phyloP scores from a whole-genome alignment of 225 moss, liverwort and hornwort genomes.

The Pleurozium schreberi region DNA sequence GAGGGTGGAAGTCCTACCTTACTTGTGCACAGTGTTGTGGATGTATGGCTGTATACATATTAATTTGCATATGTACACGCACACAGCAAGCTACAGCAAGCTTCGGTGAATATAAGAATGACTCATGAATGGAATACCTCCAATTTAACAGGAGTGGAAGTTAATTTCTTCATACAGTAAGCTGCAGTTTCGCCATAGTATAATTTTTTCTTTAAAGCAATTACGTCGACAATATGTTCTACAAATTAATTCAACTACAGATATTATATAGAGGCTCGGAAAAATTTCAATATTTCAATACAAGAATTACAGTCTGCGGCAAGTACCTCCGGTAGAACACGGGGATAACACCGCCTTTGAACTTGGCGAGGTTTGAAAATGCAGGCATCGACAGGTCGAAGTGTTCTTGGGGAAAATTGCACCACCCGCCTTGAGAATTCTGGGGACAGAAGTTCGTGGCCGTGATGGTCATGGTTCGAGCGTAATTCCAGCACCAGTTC shows the following conservation, averaged over 20 bases:
- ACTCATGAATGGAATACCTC: too few relatives aligned
- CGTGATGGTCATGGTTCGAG: conserved; percentile 10
- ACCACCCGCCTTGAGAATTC: conserved; percentile 16
- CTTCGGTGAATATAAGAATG: neutral
- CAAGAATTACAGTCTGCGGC: neutral
- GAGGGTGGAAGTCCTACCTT: neutral
- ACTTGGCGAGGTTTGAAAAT: conserved; percentile 4
- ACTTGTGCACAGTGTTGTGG: neutral
- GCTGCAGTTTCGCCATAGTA: neutral
- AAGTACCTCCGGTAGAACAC: conserved; percentile 11
- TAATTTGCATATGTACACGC: neutral
- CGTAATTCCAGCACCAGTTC: conserved; percentile 15
- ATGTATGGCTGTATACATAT: neutral
- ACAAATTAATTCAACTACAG: neutral
- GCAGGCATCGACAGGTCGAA: conserved; percentile 31
- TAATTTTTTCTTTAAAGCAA: neutral
- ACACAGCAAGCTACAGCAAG: neutral
- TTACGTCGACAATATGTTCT: too few relatives aligned
- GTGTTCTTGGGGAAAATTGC: conserved; percentile 14
- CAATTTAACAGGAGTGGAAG: too few relatives aligned
- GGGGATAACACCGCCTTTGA: conserved; percentile 20
- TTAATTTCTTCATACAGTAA: neutral
- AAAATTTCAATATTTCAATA: neutral
- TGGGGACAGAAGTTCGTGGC: conserved; percentile 37
- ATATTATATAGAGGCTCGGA: too few relatives aligned